Conservation (phyloP, 2,329 filamentous ascomycete species). For the Aspergillus arachidicola region DNA sequence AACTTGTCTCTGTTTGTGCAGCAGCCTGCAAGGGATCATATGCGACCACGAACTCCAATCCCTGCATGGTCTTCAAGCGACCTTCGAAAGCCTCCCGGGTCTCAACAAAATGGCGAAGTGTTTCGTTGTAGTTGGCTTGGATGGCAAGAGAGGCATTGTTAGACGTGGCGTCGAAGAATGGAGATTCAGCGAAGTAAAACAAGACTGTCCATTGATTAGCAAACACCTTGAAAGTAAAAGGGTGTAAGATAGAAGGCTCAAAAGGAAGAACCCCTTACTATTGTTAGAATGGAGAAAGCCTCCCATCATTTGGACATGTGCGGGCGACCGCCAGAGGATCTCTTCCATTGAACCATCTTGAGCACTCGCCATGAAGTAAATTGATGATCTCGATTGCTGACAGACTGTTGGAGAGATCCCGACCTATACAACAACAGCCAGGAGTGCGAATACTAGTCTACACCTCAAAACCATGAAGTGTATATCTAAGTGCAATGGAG, state of each 20-base stretch:
- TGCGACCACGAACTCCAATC: constrained; percentile 62
- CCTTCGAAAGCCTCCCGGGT: constrained; percentile 61
- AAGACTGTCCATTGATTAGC: constrained; percentile 47
- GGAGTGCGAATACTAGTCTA: background rate
- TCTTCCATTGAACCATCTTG: constrained; percentile 46
- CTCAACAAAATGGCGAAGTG: constrained; percentile 53
- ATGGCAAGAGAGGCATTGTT: constrained; percentile 62
- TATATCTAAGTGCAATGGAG: background rate
- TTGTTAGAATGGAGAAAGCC: constrained; percentile 50
- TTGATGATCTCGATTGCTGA: background rate
- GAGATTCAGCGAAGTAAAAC: constrained; percentile 64
- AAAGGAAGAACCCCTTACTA: constrained; percentile 30
- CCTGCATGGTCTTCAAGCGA: constrained; percentile 56
- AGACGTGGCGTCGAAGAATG: constrained; percentile 64
- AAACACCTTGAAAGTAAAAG: background rate
- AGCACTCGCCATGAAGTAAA: constrained; percentile 31
- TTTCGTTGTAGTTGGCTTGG: constrained; percentile 54
- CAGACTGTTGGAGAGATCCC: background rate
- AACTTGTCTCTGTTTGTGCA: constrained; percentile 43
- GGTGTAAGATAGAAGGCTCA: background rate
- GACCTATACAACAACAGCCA: background rate
- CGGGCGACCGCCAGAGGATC: constrained; percentile 49
- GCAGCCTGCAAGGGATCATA: constrained; percentile 57
- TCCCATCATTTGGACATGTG: constrained; percentile 50
- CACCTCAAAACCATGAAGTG: background rate